phyloP scores from a whole-genome alignment of 768 basidiomycete genomes.

The Pulveroboletus sp. region DNA sequence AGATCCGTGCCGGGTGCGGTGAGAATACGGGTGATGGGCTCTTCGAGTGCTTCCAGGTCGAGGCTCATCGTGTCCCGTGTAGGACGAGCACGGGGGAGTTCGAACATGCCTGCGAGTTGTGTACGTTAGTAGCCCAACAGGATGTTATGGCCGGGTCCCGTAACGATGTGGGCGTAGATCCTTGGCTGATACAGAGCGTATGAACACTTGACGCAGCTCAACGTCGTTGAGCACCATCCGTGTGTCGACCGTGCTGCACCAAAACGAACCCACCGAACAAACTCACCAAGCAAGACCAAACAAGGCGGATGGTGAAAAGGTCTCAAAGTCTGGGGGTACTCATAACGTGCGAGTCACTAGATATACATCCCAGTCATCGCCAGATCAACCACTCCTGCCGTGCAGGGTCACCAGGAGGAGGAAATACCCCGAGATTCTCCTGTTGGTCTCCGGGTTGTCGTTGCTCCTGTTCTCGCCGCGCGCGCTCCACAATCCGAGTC shows the following conservation, averaged over 20 bases:
- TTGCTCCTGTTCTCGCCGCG: conserved; percentile 57
- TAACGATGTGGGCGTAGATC: not conserved
- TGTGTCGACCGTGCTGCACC: conserved; percentile 4
- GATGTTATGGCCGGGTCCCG: not conserved
- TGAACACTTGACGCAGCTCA: conserved; percentile 2
- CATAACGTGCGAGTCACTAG: not conserved
- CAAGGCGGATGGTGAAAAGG: not conserved
- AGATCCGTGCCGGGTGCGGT: conserved; percentile 75
- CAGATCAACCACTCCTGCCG: conserved; percentile 63
- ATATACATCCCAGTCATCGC: conserved; percentile 22
- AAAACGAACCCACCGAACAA: conserved; percentile 2
- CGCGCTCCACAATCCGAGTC: conserved; percentile 69
- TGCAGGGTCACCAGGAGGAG: conserved; percentile 58
- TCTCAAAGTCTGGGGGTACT: not conserved
- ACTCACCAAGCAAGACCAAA: conserved; percentile 25
- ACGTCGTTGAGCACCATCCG: conserved; percentile 3
- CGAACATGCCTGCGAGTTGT: not conserved
- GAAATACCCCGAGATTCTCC: conserved; percentile 47
- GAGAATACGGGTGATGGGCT: conserved; percentile 64
- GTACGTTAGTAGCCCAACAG: not conserved
- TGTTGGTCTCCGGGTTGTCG: conserved; percentile 33
- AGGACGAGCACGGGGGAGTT: not conserved
- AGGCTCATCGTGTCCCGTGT: conserved; percentile 40
- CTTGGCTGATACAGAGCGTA: not conserved
- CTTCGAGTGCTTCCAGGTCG: conserved; percentile 52